Conservation (phyloP, 192 early-diverging fungal genomes). For the Jimgerdemannia lactiflua region DNA sequence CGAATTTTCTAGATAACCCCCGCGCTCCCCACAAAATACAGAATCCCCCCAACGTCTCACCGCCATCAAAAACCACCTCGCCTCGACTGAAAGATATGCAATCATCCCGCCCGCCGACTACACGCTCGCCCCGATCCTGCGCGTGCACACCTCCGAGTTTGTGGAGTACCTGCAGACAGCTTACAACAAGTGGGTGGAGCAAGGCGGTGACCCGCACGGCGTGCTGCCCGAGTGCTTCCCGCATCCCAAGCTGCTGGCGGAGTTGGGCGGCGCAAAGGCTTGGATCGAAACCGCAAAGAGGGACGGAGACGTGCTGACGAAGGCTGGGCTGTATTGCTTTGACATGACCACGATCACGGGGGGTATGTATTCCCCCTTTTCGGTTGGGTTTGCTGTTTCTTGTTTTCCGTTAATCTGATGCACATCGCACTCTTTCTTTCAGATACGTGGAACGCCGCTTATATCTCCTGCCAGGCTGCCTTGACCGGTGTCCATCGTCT, state of each 20-base stretch:
- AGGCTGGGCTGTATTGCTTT: slow-evolving; percentile 11
- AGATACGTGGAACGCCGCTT: slow-evolving; percentile 64
- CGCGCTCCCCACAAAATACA: background rate
- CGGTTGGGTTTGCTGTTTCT: background rate
- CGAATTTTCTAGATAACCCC: background rate
- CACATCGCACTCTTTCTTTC: background rate
- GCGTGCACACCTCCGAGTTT: slow-evolving; percentile 57
- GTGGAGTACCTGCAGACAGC: slow-evolving; percentile 44
- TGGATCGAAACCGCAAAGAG: background rate
- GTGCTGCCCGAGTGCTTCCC: slow-evolving; percentile 18
- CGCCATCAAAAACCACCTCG: slow-evolving; percentile 16
- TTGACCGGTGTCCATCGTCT: slow-evolving; percentile 56
- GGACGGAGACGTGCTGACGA: background rate
- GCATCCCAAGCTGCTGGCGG: slow-evolving; percentile 4
- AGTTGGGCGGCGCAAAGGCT: background rate
- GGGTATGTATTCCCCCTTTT: slow-evolving; percentile 5
- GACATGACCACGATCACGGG: slow-evolving; percentile 15
- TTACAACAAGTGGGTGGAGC: slow-evolving; percentile 48
- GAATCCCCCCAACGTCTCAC: slow-evolving; percentile 18
- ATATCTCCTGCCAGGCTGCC: slow-evolving; percentile 62
- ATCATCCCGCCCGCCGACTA: slow-evolving; percentile 34
- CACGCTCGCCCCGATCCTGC: slow-evolving; percentile 51
- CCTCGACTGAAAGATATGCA: background rate
- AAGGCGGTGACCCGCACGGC: slow-evolving; percentile 1
- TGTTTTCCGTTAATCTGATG: background rate